Percentiles rank a stretch among this genome's conserved stretches.
Evolutionary conservation across 306 rosid genomes (phyloP).

Genomic region (Gynostemma pentaphyllum): DNA sequence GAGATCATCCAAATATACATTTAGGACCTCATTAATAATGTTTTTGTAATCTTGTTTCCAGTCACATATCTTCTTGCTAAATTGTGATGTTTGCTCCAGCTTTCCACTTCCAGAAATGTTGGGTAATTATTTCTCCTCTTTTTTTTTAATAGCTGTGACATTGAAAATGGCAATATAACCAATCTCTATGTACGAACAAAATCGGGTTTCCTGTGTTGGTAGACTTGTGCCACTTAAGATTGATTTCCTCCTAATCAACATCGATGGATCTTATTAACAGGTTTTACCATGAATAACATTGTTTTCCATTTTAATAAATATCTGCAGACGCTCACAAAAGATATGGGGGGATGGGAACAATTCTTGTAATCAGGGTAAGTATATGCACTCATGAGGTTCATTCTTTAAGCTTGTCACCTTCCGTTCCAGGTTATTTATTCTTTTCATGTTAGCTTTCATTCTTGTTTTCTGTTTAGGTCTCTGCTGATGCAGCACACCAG

Average conservation of each 20-base stretch:
- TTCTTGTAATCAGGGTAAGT: conserved; percentile 80
- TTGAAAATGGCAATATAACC: no score
- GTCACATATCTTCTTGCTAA: conserved; percentile 83
- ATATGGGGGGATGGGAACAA: conserved; percentile 87
- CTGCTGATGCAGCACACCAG: conserved; percentile 68
- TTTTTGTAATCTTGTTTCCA: conserved; percentile 32
- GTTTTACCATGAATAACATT: neutral
- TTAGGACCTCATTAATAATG: neutral
- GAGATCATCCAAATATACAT: neutral
- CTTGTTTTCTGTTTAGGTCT: conserved; percentile 41
- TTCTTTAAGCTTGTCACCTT: neutral
- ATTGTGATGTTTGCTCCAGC: conserved; percentile 91
- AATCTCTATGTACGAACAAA: neutral
- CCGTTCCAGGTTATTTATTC: neutral
- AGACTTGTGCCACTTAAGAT: neutral
- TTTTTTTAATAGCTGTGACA: neutral
- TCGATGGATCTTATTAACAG: neutral
- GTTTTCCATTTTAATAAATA: neutral
- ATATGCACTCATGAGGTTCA: neutral
- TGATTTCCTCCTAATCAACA: neutral
- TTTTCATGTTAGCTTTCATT: conserved; percentile 5
- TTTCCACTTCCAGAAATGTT: conserved; percentile 91
- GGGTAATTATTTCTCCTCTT: conserved; percentile 25
- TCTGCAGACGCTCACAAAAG: conserved; percentile 73
- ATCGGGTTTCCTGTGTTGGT: neutral